Evolutionary conservation across 768 basidiomycete genomes (phyloP).

Genomic region (Rhodocollybia butyracea): DNA sequence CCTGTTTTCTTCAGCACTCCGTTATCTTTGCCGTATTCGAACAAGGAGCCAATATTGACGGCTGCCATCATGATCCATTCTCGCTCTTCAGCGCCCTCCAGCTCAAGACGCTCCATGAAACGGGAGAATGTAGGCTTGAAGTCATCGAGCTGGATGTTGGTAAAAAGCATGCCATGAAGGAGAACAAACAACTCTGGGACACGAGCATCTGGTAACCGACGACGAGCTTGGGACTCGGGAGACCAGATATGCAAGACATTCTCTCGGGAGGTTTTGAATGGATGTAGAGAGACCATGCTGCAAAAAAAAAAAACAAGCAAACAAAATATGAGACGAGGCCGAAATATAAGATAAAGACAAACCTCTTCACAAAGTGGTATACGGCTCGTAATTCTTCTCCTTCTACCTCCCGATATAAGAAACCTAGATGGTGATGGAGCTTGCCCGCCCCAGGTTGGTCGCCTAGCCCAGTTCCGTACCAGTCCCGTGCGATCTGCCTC

Average conservation of each 20-base stretch:
- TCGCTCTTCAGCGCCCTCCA: conserved; percentile 76
- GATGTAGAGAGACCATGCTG: conserved; percentile 90
- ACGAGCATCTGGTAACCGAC: conserved; percentile 71
- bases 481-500: conserved; percentile 85
- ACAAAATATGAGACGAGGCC: no score
- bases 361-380: conserved; percentile 97
- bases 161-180: conserved; percentile 96
- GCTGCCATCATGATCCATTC: conserved; percentile 98
- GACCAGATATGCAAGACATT: conserved; percentile 91
- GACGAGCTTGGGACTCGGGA: conserved; percentile 63
- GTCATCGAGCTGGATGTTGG: conserved; percentile 90
- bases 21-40: conserved; percentile 83
- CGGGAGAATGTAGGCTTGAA: conserved; percentile 79
- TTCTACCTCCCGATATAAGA: conserved; percentile 81
- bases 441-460: conserved; percentile 94
- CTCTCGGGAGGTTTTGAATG: conserved; percentile 86
- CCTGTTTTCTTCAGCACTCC: conserved; percentile 69
- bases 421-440: conserved; percentile 89
- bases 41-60: conserved; percentile 73
- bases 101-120: conserved; percentile 81
- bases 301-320: neutral
- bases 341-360: conserved; percentile 23
- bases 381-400: conserved; percentile 80
- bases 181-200: conserved; percentile 83
- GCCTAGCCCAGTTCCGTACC: conserved; percentile 86